Evolutionary conservation across 805 yeast species (phyloP).

Genomic region (Metschnikowia lochheadii): DNA sequence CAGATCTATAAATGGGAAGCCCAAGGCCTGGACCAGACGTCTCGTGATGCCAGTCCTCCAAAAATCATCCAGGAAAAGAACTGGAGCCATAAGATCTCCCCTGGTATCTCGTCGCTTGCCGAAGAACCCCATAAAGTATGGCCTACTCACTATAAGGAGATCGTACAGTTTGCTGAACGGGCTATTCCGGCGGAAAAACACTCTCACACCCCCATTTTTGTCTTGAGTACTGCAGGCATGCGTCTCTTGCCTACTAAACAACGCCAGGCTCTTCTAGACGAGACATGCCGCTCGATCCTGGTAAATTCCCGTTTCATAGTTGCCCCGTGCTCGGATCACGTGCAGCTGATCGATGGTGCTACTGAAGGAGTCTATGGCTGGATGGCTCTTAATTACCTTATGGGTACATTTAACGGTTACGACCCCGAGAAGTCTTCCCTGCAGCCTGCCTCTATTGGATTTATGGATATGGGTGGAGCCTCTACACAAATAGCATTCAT

Average conservation of each 20-base stretch:
- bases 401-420: slow-evolving; percentile 52
- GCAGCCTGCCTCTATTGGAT: slow-evolving; percentile 68
- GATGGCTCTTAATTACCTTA: slow-evolving; percentile 83
- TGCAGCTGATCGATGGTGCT: slow-evolving; percentile 88
- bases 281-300: slow-evolving; percentile 57
- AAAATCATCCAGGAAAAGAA: slow-evolving; percentile 54
- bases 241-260: slow-evolving; percentile 59
- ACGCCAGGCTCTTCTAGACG: slow-evolving; percentile 49
- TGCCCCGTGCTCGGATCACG: slow-evolving; percentile 61
- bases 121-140: slow-evolving; percentile 54
- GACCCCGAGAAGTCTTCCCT: slow-evolving; percentile 22
- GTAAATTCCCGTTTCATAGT: slow-evolving; percentile 53
- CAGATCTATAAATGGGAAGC: slow-evolving; percentile 77
- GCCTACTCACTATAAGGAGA: slow-evolving; percentile 60
- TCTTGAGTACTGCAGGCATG: slow-evolving; percentile 98
- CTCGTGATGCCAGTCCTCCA: slow-evolving; percentile 53
- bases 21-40: not conserved
- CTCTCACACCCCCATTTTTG: slow-evolving; percentile 73
- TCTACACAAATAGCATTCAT: slow-evolving; percentile 94
- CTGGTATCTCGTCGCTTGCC: slow-evolving; percentile 75
- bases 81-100: slow-evolving; percentile 72
- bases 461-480: slow-evolving; percentile 99
- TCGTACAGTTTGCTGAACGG: slow-evolving; percentile 64
- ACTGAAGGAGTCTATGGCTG: slow-evolving; percentile 95
- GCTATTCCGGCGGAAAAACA: slow-evolving; percentile 64